phyloP scores from a whole-genome alignment of 257 asterid species.

The Apocynum venetum region DNA sequence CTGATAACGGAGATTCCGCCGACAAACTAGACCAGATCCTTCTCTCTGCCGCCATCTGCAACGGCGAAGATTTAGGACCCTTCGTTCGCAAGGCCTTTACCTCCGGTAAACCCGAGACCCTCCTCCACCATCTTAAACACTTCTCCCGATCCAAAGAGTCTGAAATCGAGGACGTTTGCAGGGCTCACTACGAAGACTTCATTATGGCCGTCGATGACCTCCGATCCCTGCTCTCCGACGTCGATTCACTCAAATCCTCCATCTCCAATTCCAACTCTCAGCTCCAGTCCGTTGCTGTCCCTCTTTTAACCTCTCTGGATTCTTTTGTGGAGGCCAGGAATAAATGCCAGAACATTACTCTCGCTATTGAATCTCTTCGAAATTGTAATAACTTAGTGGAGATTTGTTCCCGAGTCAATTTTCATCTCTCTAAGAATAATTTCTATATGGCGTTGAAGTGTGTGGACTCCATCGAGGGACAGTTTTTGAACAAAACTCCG shows the following conservation, averaged over 20 bases:
- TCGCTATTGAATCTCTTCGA: slow-evolving; percentile 61
- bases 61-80: slow-evolving; percentile 88
- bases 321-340: slow-evolving; percentile 68
- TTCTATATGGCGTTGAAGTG: slow-evolving; percentile 91
- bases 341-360: no score
- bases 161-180: slow-evolving; percentile 92
- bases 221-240: slow-evolving; percentile 87
- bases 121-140: slow-evolving; percentile 68
- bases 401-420: slow-evolving; percentile 69
- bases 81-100: slow-evolving; percentile 77
- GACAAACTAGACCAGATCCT: slow-evolving; percentile 91
- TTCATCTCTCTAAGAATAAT: slow-evolving; percentile 48
- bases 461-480: slow-evolving; percentile 66
- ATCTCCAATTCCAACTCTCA: slow-evolving; percentile 61
- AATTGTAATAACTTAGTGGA: slow-evolving; percentile 57
- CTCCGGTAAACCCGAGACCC: slow-evolving; percentile 82
- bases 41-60: slow-evolving; percentile 77
- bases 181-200: no score
- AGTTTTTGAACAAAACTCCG: slow-evolving; percentile 53
- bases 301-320: slow-evolving; percentile 70
- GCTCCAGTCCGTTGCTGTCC: slow-evolving; percentile 84
- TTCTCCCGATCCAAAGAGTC: slow-evolving; percentile 81
- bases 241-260: slow-evolving; percentile 82
- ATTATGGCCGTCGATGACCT: slow-evolving; percentile 94
- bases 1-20: slow-evolving; percentile 63